Evolutionary conservation across 306 rosid species (phyloP).

Genomic region (Vachellia pachyceras): DNA sequence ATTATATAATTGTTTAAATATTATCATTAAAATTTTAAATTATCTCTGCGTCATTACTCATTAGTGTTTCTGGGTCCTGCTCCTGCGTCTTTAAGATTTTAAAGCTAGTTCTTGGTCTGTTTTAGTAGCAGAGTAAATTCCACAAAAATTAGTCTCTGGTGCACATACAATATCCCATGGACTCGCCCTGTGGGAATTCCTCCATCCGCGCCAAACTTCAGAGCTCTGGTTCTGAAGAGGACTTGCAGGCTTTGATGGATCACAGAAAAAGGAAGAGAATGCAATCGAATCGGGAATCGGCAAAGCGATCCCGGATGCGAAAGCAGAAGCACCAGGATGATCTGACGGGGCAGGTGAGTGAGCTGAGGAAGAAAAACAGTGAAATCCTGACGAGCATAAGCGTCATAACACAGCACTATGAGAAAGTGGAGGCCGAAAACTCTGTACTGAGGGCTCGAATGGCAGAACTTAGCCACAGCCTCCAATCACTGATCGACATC

Average conservation of each 20-base stretch:
- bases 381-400: slow-evolving; percentile 57
- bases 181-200: slow-evolving; percentile 71
- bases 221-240: slow-evolving; percentile 68
- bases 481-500: slow-evolving; percentile 71
- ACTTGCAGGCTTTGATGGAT: slow-evolving; percentile 62
- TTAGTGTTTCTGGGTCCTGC: slow-evolving; percentile 31
- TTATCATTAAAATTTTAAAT: background rate
- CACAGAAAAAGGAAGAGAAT: slow-evolving; percentile 76
- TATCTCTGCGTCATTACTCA: background rate
- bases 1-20: slow-evolving; percentile 17
- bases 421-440: slow-evolving; percentile 66
- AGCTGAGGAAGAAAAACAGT: slow-evolving; percentile 58
- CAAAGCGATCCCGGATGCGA: slow-evolving; percentile 80
- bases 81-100: slow-evolving; percentile 16
- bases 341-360: slow-evolving; percentile 48
- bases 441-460: slow-evolving; percentile 69
- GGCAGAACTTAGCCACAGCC: slow-evolving; percentile 69
- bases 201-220: slow-evolving; percentile 45
- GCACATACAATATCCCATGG: slow-evolving; percentile 53
- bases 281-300: slow-evolving; percentile 88
- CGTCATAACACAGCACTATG: slow-evolving; percentile 53
- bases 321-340: slow-evolving; percentile 81
- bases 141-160: background rate
- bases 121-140: slow-evolving; percentile 20
- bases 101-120: background rate